These are phyloP conservation scores for Beta macrorhiza DNA, from an alignment of 179 eudicot genomes.

Conservation along the genomic window DNA sequence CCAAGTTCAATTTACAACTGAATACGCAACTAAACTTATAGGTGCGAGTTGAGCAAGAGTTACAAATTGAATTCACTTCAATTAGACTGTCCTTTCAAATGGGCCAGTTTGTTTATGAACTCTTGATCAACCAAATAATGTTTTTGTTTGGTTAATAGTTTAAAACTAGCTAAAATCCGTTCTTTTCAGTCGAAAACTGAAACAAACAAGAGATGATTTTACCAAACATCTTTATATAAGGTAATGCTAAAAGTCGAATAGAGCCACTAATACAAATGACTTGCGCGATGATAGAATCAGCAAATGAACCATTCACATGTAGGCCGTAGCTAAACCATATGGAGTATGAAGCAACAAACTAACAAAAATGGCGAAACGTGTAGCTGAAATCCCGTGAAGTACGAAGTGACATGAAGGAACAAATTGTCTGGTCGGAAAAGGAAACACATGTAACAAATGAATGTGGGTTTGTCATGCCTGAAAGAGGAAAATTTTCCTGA, in stretches of 20 bases:
- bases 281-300: too few species aligned
- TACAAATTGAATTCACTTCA: neutral
- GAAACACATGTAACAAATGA: conserved; percentile 7
- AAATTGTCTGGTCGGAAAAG: neutral
- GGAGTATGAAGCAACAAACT: neutral
- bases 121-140: too few species aligned
- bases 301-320: neutral
- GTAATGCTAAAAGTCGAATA: too few species aligned
- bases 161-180: too few species aligned
- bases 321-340: neutral
- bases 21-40: neutral
- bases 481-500: neutral
- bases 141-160: too few species aligned
- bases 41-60: neutral
- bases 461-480: neutral
- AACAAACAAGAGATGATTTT: too few species aligned
- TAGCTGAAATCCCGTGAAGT: neutral
- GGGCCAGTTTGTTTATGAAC: too few species aligned
- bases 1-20: neutral
- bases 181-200: too few species aligned
- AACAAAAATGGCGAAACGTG: too few species aligned
- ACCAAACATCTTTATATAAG: too few species aligned
- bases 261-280: too few species aligned
- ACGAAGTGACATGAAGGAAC: neutral
- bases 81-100: neutral